These are phyloP conservation scores for Cairneyella variabilis DNA, from an alignment of 495 filamentous ascomycete genomes.

Conservation along the genomic window DNA sequence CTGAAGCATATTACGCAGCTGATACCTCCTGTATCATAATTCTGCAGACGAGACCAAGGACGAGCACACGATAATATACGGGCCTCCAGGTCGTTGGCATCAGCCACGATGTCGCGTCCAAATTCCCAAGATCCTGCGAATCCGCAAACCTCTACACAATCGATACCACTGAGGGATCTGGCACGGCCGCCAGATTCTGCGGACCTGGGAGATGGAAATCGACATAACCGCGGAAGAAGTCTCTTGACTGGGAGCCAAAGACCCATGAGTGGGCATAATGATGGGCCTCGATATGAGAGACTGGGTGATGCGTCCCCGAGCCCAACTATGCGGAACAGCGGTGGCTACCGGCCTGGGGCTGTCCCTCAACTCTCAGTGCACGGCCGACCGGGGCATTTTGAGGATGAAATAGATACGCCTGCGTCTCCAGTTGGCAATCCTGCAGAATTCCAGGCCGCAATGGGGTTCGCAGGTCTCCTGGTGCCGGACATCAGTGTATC, in stretches of 20 bases:
- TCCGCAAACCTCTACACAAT: constrained; percentile 49
- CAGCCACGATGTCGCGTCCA: constrained; percentile 21
- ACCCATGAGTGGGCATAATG: constrained; percentile 26
- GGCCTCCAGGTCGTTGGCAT: constrained; percentile 19
- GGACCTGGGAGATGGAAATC: constrained; percentile 25
- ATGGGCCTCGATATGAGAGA: constrained; percentile 27
- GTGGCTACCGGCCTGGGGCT: not conserved
- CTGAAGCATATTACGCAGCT: constrained; percentile 6
- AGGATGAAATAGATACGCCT: constrained; percentile 19
- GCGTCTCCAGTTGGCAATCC: constrained; percentile 28
- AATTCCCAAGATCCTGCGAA: constrained; percentile 15
- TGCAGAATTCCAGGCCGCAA: constrained; percentile 26
- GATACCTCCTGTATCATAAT: not conserved
- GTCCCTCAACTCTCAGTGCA: constrained; percentile 3
- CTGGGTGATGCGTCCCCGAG: constrained; percentile 24
- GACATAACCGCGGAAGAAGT: constrained; percentile 30
- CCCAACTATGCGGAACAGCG: constrained; percentile 9
- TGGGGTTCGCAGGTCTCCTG: constrained; percentile 26
- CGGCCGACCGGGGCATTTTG: not conserved
- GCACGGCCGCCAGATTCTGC: constrained; percentile 52
- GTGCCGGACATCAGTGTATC: constrained; percentile 31
- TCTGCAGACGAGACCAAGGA: not conserved
- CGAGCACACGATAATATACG: constrained; percentile 11
- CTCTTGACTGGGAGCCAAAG: constrained; percentile 30
- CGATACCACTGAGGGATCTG: constrained; percentile 83